Conservation (phyloP, 2,329 filamentous ascomycete genomes). For the Diaporthe aspalathi region DNA sequence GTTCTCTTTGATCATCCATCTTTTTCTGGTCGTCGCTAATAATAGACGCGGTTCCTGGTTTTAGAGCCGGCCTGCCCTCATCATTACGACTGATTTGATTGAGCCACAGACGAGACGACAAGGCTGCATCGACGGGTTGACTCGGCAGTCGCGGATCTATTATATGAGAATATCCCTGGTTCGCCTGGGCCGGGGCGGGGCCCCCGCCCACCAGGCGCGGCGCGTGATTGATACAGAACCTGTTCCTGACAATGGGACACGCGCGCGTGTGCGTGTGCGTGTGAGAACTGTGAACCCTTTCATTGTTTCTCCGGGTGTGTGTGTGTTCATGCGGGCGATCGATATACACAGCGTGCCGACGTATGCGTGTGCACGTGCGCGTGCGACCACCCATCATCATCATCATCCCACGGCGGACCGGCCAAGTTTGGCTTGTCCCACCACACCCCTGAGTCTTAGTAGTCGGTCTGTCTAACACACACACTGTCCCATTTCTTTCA, state of each 20-base stretch:
- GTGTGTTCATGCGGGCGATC: no score
- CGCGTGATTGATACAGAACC: no score
- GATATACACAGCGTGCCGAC: no score
- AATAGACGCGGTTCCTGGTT: background rate
- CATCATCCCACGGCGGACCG: constrained; percentile 3
- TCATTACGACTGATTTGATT: background rate
- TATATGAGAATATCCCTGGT: background rate
- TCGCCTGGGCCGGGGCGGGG: background rate
- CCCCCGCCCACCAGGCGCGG: no score
- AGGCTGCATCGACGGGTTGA: background rate
- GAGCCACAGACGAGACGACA: background rate
- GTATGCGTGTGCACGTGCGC: background rate
- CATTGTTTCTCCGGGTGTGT: no score
- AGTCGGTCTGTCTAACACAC: no score
- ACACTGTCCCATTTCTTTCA: no score
- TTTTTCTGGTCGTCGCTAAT: constrained; percentile 5
- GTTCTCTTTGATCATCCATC: background rate
- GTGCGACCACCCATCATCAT: background rate
- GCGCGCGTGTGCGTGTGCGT: no score
- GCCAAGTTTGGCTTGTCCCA: background rate
- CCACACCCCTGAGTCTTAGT: background rate
- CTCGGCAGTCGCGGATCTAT: background rate
- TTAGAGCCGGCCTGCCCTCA: background rate
- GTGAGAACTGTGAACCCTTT: no score
- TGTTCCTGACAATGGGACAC: no score